Evolutionary conservation across 139 green algal species (phyloP), one percentile per base, ranked within the genome.

Genomic region (Tetraselmis striata): DNA sequence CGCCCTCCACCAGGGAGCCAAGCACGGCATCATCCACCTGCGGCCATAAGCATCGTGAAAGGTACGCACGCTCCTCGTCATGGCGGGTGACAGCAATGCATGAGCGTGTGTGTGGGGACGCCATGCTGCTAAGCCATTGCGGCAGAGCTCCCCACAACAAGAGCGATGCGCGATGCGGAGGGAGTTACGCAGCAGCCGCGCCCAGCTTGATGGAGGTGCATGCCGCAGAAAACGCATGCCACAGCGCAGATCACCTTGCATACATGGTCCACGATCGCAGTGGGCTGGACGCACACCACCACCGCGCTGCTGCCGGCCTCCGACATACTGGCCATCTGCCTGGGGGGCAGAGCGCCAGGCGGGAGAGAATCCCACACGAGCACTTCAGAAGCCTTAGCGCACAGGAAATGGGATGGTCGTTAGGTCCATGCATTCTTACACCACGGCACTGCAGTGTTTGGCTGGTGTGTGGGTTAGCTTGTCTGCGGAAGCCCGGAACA

Each of bases 231-330:
- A 67, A 67, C 45, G 45, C 18, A 18, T 67, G 45, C 45, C n/a
- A n/a, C n/a, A n/a, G n/a, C n/a, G n/a, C n/a, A n/a, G 45, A 5
- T 67, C 18, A 67, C 45, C 45, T 67, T 67, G 74, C 84, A 84
- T 26, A 90, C 78, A 32, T 91, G 83, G 58, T 91, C 87, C 0
- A 91, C 78, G 0, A 91, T 83, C 0, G 83, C 84, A 0, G 80
- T 25, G 1, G 85, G 80, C 23, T 90, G 87, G 32, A 90, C 26
- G 26, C 80, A 79, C 30, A 87, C 78, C 23, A 90, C 59, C 30
- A 86, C 79, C 58, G 58, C 2, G 2, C 30, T 22, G 1, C 32
- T 31, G 26, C 30, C 31, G 26, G 0, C 78, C 31, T 67, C 45
- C 5, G 45, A 5, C 45, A 67, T 67, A n/a, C n/a, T n/a, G n/a